These are phyloP conservation scores for Borealophlyctis nickersoniae DNA, from an alignment of 192 early-diverging fungal genomes.

Conservation along the genomic window DNA sequence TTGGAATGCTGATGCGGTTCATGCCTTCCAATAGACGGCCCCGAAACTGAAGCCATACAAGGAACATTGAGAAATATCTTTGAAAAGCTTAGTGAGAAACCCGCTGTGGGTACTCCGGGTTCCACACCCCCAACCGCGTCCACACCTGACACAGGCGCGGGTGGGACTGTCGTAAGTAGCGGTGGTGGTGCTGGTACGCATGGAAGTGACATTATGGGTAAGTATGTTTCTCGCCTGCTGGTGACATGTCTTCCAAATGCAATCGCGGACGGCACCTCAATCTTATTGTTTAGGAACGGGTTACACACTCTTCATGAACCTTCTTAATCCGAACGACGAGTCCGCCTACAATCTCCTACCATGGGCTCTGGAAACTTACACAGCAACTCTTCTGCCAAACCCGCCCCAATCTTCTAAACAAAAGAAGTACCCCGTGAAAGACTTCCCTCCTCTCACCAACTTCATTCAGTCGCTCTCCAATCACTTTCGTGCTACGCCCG, in stretches of 20 bases:
- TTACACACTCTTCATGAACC: constrained; percentile 44
- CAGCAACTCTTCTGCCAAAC: constrained; percentile 15
- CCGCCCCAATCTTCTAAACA: constrained; percentile 13
- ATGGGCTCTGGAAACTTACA: constrained; percentile 50
- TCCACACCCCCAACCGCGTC: not conserved
- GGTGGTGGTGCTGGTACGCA: too few species aligned
- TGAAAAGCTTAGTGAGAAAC: constrained; percentile 30
- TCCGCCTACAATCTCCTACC: constrained; percentile 50
- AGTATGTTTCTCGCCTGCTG: not conserved
- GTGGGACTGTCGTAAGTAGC: too few species aligned
- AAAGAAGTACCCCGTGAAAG: constrained; percentile 25
- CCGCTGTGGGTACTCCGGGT: constrained; percentile 2
- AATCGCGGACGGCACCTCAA: too few species aligned
- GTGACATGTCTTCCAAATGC: not conserved
- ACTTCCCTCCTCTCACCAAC: constrained; percentile 32
- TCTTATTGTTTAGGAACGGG: constrained; percentile 19
- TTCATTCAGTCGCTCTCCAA: constrained; percentile 45
- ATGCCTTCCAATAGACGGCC: constrained; percentile 27
- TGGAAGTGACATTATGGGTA: too few species aligned
- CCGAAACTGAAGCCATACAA: constrained; percentile 48
- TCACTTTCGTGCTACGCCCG: constrained; percentile 53
- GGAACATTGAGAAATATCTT: constrained; percentile 41
- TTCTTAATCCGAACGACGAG: constrained; percentile 49
- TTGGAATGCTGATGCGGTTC: not conserved
- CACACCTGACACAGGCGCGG: too few species aligned